Percentiles rank a stretch among this genome's conserved stretches.
Evolutionary conservation across 2,329 filamentous ascomycete genomes (phyloP).

Genomic region (Ophiostoma angusticollis): DNA sequence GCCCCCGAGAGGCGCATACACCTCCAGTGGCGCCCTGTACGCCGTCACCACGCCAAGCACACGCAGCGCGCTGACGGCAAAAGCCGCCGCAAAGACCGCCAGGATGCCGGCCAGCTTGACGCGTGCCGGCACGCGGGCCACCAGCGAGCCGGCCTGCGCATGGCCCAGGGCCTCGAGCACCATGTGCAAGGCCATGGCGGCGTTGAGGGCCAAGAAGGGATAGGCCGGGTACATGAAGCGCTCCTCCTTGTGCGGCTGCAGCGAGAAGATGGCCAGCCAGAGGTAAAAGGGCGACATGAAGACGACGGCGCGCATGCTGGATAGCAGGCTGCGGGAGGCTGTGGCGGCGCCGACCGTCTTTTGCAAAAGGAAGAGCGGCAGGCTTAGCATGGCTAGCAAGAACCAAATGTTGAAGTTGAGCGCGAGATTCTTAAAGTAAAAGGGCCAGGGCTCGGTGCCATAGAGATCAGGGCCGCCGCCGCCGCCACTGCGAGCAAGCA

Average conservation of each 20-base stretch:
- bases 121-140: conserved; percentile 59
- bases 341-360: conserved; percentile 51
- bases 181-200: conserved; percentile 72
- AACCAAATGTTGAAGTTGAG: conserved; percentile 98
- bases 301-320: conserved; percentile 60
- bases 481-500: conserved; percentile 70
- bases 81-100: conserved; percentile 6
- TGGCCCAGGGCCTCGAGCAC: conserved; percentile 63
- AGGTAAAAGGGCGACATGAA: conserved; percentile 83
- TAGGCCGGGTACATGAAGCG: conserved; percentile 98
- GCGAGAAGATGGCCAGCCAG: conserved; percentile 83
- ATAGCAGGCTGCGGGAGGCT: conserved; percentile 51
- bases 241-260: conserved; percentile 95
- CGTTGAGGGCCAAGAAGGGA: conserved; percentile 79
- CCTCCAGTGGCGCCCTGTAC: conserved; percentile 66
- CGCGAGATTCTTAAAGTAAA: conserved; percentile 81
- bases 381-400: conserved; percentile 57
- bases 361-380: conserved; percentile 66
- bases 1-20: conserved; percentile 56
- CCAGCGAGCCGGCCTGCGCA: conserved; percentile 49
- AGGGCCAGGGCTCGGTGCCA: conserved; percentile 92
- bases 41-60: conserved; percentile 65
- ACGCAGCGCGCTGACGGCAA: conserved; percentile 49
- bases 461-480: conserved; percentile 81
- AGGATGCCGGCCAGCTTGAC: conserved; percentile 57